Percentiles rank a stretch among this genome's conserved stretches.
phyloP scores from a whole-genome alignment of 2,329 filamentous ascomycete genomes.

The Colletotrichum spaethianum region DNA sequence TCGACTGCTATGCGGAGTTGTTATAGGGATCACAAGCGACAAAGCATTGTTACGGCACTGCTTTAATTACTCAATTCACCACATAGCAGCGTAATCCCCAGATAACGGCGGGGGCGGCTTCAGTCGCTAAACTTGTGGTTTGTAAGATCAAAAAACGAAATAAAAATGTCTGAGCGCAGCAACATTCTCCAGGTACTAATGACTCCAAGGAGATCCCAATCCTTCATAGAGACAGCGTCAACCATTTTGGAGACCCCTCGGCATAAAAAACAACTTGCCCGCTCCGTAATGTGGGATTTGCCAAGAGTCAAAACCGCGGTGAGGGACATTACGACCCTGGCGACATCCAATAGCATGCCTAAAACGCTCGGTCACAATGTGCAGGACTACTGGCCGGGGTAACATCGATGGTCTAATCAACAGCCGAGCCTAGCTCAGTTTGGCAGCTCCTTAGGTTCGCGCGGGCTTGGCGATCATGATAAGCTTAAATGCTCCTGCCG shows the following conservation, averaged over 20 bases:
- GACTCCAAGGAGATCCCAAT: background rate
- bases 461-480: slow-evolving; percentile 39
- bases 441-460: slow-evolving; percentile 34
- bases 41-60: too few species aligned
- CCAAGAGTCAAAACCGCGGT: slow-evolving; percentile 19
- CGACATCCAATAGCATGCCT: slow-evolving; percentile 16
- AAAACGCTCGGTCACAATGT: background rate
- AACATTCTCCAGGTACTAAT: background rate
- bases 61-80: too few species aligned
- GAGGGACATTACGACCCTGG: slow-evolving; percentile 19
- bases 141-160: background rate
- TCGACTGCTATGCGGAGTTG: too few species aligned
- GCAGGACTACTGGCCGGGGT: slow-evolving; percentile 35
- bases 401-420: slow-evolving; percentile 14
- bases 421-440: slow-evolving; percentile 36
- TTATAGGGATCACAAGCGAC: too few species aligned
- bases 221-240: background rate
- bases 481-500: slow-evolving; percentile 42
- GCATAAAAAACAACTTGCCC: slow-evolving; percentile 2
- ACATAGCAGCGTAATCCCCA: too few species aligned
- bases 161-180: background rate
- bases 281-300: slow-evolving; percentile 3
- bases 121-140: background rate
- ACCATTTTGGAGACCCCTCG: background rate
- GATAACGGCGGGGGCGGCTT: background rate